Evolutionary conservation across 2,329 filamentous ascomycete genomes (phyloP).

Genomic region (Septoria linicola): DNA sequence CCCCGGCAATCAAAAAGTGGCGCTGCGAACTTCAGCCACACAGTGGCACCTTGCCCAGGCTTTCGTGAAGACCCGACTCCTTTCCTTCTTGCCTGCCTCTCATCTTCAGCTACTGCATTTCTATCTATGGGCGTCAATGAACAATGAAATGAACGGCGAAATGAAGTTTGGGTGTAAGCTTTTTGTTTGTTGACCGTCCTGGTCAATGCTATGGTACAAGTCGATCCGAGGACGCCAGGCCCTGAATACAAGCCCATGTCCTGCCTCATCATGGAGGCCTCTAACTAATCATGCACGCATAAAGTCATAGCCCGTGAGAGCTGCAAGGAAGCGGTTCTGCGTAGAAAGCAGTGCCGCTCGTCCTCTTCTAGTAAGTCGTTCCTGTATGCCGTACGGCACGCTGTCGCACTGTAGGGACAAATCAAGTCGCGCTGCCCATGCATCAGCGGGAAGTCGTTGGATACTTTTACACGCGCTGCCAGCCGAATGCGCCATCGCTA

Average conservation of each 20-base stretch:
- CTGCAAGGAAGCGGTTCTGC: background rate
- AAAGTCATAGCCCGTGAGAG: conserved; percentile 1
- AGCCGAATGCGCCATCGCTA: too few species aligned
- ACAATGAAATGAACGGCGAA: too few species aligned
- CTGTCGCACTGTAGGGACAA: background rate
- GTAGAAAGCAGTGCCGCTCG: background rate
- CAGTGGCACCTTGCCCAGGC: too few species aligned
- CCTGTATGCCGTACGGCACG: conserved; percentile 1
- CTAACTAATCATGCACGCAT: background rate
- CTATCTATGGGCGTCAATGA: too few species aligned
- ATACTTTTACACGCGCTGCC: background rate
- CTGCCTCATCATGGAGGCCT: conserved; percentile 1
- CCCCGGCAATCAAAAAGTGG: too few species aligned
- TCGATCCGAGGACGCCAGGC: background rate
- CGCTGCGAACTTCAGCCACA: too few species aligned
- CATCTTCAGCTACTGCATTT: too few species aligned
- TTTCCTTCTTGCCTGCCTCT: too few species aligned
- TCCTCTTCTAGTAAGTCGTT: conserved; percentile 2
- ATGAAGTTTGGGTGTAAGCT: too few species aligned
- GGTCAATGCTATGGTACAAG: background rate
- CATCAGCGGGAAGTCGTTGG: conserved; percentile 1
- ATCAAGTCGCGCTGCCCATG: background rate
- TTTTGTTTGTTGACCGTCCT: too few species aligned
- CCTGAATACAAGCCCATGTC: background rate
- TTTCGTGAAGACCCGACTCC: too few species aligned